phyloP scores from a whole-genome alignment of 495 filamentous ascomycete genomes.

The Penicillium coprophilum region DNA sequence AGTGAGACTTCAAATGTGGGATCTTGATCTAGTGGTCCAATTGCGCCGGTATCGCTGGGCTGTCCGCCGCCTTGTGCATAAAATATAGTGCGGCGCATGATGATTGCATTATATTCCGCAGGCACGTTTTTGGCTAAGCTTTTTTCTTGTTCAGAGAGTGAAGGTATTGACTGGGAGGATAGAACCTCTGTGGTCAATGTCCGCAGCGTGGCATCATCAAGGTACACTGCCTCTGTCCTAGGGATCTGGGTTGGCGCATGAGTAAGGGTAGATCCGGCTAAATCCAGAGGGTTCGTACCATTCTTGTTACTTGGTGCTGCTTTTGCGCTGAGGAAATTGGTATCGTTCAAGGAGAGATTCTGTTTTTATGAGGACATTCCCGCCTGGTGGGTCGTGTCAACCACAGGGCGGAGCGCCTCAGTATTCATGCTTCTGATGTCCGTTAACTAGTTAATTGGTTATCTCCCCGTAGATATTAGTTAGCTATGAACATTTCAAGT shows the following conservation, averaged over 20 bases:
- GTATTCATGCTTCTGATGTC: not conserved
- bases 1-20: constrained; percentile 48
- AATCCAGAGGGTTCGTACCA: not conserved
- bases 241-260: constrained; percentile 4
- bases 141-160: constrained; percentile 48
- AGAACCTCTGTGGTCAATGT: constrained; percentile 46
- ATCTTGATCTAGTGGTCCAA: constrained; percentile 31
- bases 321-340: not conserved
- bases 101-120: constrained; percentile 35
- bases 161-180: constrained; percentile 45
- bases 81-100: constrained; percentile 59
- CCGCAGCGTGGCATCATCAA: constrained; percentile 53
- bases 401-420: not conserved
- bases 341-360: not conserved
- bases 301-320: not conserved
- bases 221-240: constrained; percentile 47
- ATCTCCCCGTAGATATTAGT: too few relatives aligned
- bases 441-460: too few relatives aligned
- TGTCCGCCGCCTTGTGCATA: constrained; percentile 67
- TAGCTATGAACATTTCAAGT: too few relatives aligned
- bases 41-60: constrained; percentile 58
- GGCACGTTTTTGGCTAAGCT: constrained; percentile 25
- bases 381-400: not conserved
- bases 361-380: not conserved
- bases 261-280: not conserved